Percentiles rank a stretch among this genome's conserved stretches.
These are phyloP conservation scores for Isatis tinctoria DNA, from an alignment of 345 rosid species.

Conservation along the genomic window DNA sequence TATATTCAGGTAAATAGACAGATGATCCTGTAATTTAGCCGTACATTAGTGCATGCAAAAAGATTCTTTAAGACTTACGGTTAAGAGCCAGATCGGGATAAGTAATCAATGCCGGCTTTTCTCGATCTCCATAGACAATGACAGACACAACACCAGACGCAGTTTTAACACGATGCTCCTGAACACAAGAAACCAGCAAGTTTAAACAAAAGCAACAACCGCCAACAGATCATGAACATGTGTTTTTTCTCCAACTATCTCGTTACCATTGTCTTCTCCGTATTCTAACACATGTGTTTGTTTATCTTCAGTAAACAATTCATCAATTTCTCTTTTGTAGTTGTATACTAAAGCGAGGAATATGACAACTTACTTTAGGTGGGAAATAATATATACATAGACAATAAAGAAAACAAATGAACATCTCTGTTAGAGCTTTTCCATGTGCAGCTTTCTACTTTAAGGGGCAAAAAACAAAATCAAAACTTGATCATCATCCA, in stretches of 20 bases:
- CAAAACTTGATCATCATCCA: constrained; percentile 27
- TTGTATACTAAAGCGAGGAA: constrained; percentile 11
- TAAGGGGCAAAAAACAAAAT: constrained; percentile 17
- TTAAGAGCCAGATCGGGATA: constrained; percentile 88
- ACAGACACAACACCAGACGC: constrained; percentile 77
- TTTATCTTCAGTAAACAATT: constrained; percentile 15
- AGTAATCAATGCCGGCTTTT: constrained; percentile 81
- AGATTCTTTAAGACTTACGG: constrained; percentile 44
- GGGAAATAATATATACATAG: constrained; percentile 12
- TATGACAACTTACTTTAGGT: constrained; percentile 29
- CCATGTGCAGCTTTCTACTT: constrained; percentile 53
- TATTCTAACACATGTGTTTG: constrained; percentile 3
- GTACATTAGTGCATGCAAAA: neutral
- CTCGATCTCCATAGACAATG: constrained; percentile 75
- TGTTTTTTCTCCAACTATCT: neutral
- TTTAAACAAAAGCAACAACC: neutral
- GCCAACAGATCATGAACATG: neutral
- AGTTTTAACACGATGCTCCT: constrained; percentile 79
- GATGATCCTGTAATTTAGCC: constrained; percentile 4
- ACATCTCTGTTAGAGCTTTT: constrained; percentile 34
- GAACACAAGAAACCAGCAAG: constrained; percentile 28
- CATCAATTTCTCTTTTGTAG: constrained; percentile 14
- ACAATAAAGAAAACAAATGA: constrained; percentile 8
- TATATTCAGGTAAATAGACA: neutral
- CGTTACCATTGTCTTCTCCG: constrained; percentile 29